Evolutionary conservation across 805 yeast genomes (phyloP).

Genomic region (Kluyveromyces lactis): DNA sequence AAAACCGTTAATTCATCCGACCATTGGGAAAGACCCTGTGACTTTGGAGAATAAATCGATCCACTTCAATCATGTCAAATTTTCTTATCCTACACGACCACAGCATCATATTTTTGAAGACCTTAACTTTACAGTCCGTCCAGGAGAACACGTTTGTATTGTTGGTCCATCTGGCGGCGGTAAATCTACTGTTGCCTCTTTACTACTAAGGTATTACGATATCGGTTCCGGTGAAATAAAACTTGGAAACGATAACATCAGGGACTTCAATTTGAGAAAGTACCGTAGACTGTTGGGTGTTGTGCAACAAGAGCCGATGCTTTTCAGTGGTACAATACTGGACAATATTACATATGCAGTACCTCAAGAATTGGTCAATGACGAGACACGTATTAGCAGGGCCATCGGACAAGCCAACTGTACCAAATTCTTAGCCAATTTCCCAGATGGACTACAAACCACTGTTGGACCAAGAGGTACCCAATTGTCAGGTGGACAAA

Average conservation of each 20-base stretch:
- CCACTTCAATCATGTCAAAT: conserved; percentile 52
- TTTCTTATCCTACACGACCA: conserved; percentile 79
- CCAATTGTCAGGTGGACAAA: conserved; percentile 91
- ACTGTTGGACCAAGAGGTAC: conserved; percentile 80
- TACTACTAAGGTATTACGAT: conserved; percentile 77
- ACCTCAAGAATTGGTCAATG: conserved; percentile 39
- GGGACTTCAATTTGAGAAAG: conserved; percentile 58
- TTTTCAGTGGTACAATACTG: conserved; percentile 76
- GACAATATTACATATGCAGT: conserved; percentile 79
- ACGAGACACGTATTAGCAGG: conserved; percentile 47
- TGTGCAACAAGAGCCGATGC: conserved; percentile 87
- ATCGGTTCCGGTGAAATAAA: conserved; percentile 55
- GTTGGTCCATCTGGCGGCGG: conserved; percentile 99
- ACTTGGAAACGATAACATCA: conserved; percentile 58
- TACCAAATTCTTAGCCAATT: conserved; percentile 52
- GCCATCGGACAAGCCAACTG: conserved; percentile 74
- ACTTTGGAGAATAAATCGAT: conserved; percentile 33
- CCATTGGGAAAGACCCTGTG: conserved; percentile 42
- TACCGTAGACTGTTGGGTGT: conserved; percentile 74
- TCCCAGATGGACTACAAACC: conserved; percentile 80
- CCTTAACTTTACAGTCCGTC: conserved; percentile 50
- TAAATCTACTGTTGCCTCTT: conserved; percentile 77
- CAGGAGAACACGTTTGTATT: conserved; percentile 85
- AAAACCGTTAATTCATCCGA: conserved; percentile 61
- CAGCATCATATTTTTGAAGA: conserved; percentile 56